Conservation (phyloP, 345 rosid species). For the Viola odorata region DNA sequence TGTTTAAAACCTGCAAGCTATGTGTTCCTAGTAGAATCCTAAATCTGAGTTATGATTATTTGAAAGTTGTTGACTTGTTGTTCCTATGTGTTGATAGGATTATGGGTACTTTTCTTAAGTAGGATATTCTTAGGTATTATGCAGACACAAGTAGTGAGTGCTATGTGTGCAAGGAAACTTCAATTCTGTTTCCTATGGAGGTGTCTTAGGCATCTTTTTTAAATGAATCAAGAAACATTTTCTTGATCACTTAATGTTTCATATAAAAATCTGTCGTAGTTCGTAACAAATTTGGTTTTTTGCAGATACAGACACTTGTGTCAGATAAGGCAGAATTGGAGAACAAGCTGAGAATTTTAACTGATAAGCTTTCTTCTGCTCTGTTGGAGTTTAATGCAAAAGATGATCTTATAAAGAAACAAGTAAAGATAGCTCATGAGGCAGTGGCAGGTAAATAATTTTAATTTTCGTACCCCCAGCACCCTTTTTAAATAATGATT, state of each 20-base stretch:
- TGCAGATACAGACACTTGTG: slow-evolving; percentile 40
- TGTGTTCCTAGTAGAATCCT: too few species aligned
- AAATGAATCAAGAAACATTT: not conserved
- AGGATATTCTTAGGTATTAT: too few species aligned
- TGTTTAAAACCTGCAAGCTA: too few species aligned
- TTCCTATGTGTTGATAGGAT: too few species aligned
- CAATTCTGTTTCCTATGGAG: not conserved
- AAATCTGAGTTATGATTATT: too few species aligned
- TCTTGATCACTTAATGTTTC: not conserved
- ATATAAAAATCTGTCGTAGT: not conserved
- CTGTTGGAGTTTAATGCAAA: slow-evolving; percentile 43
- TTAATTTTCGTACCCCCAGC: not conserved
- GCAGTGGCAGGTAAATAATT: slow-evolving; percentile 48
- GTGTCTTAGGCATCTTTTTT: not conserved
- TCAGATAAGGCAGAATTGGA: slow-evolving; percentile 54
- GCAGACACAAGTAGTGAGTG: too few species aligned
- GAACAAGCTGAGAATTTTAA: slow-evolving; percentile 39
- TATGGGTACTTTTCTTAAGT: too few species aligned
- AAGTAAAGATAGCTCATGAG: slow-evolving; percentile 46
- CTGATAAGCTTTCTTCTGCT: slow-evolving; percentile 50
- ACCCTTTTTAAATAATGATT: too few species aligned
- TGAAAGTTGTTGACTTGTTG: too few species aligned
- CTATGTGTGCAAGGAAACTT: not conserved
- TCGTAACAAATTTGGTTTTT: slow-evolving; percentile 1
- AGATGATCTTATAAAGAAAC: slow-evolving; percentile 49